Evolutionary conservation across 805 yeast genomes (phyloP), one percentile per base, ranked within the genome.

Genomic region (Hemisphaericaspora nanyangensis): DNA sequence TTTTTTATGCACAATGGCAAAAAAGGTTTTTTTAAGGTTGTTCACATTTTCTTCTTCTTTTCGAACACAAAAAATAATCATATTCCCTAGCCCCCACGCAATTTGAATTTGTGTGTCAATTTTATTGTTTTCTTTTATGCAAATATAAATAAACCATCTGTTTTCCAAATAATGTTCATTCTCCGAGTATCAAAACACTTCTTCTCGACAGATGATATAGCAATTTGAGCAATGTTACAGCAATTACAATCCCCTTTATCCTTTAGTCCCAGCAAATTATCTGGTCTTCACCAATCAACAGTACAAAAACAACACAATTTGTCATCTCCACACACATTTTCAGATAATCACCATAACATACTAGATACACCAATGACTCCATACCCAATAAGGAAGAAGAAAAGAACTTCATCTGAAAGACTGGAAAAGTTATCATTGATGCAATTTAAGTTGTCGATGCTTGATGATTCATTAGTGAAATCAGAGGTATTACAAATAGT

Each of bases 191-290:
- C 5, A 12, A 8, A 22, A 8, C 26, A 8, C 26, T 8, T 22
- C 26, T 8, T 22, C 26, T n/a, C n/a, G n/a, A n/a, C 34, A 31
- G 24, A 33, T 33, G 35, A 33, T 33, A 33, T 33, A 33, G n/a
- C 11, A 29, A 10, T 13, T 13, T 17, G 8, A 29, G 8, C 28
- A 8, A 33, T 33, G 35, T 33, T 33, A 17, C 35, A 33, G 24
- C 35, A 33, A 24, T 33, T 33, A 24, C 35, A 33, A 33, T 33
- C 35, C 4, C 35, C 35, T 11, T 33, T 33, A 12, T 12, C 35
- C 12, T 33, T 16, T 13, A 33, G n/a, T n/a, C n/a, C n/a, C n/a
- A n/a, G n/a, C n/a, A n/a, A n/a, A n/a, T n/a, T n/a, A n/a, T n/a
- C n/a, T n/a, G n/a, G n/a, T n/a, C 35, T 22, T 28, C 29, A 20